These are phyloP conservation scores for Daldinia concentrica DNA, from an alignment of 495 filamentous ascomycete species.

Conservation along the genomic window DNA sequence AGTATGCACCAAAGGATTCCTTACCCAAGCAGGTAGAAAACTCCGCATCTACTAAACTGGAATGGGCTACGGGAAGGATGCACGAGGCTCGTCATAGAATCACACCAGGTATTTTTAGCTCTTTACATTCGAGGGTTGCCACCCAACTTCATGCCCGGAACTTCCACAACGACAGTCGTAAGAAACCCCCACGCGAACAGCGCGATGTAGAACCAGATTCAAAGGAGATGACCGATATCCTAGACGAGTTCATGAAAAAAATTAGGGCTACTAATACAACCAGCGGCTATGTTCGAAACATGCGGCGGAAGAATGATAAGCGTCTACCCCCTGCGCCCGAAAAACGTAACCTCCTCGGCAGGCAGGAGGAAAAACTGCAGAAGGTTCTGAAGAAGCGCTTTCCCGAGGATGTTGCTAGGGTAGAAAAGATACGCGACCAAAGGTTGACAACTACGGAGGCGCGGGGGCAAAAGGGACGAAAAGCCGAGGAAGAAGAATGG, in stretches of 20 bases:
- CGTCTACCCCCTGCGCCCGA: not conserved
- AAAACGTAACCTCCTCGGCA: constrained; percentile 3
- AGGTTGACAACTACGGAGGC: not conserved
- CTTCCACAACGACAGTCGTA: constrained; percentile 29
- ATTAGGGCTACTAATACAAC: constrained; percentile 22
- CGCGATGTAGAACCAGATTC: not conserved
- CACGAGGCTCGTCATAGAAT: not conserved
- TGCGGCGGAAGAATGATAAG: constrained; percentile 20
- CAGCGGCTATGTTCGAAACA: constrained; percentile 17
- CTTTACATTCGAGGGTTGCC: not conserved
- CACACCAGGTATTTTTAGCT: not conserved
- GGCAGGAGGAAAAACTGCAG: not conserved
- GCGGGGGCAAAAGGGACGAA: not conserved
- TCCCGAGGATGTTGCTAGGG: constrained; percentile 2
- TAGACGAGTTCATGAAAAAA: constrained; percentile 33
- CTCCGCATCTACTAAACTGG: constrained; percentile 20
- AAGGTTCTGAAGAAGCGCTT: not conserved
- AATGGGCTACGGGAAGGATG: constrained; percentile 6
- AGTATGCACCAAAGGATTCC: constrained; percentile 19
- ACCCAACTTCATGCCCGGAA: constrained; percentile 1
- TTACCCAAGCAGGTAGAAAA: not conserved
- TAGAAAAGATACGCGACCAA: not conserved
- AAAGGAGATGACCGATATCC: constrained; percentile 14
- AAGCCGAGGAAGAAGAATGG: not conserved
- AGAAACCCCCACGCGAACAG: not conserved